Evolutionary conservation across 73 alveolate species (phyloP), one percentile per base, ranked within the genome.

Genomic region (Paramecium octaurelia): DNA sequence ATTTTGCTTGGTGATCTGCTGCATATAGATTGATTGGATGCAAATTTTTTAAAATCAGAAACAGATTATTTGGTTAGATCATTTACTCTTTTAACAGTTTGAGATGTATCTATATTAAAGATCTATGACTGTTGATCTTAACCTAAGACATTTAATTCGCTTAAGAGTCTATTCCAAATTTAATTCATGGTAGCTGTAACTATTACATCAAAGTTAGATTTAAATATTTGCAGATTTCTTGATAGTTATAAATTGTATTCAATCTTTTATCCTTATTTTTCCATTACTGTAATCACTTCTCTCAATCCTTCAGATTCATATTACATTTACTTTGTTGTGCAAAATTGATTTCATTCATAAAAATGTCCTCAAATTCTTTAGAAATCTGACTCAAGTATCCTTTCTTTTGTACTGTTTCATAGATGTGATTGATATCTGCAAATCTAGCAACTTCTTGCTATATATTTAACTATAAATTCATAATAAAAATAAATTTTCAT

Each of bases 1-100:
- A 80, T 80, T 35, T 80, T 80, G 31, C 91, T 80, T 20, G 91
- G 91, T 24, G 76, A 44, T 48, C 91, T 80, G 18, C 91, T 80
- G 14, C 24, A 27, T 23, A 64, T 64, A 4, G 84, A 64, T 27
- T 64, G 50, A 34, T 64, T 64, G 5, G 84, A 64, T 64, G 46
- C 46, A 34, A 31, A 31, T 34, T 64, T 64, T n/a, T 64, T 64
- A 64, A 64, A 34, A 64, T 64, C 84, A 27, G 84, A 64, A 64
- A 64, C 46, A 31, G 84, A 64, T 64, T 64, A 64, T 31, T 64
- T 64, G 0, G 84, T 31, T 7, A 64, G 4, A 34, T 64, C 84
- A 14, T 34, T 64, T 31, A 34, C 46, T 64, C 46, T 64, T 64
- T 64, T 64, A 34, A 64, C 46, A 12, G 84, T 31, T 64, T 64